Base-by-base conservation (phyloP, 306 rosid genomes). In the Ziziphus jujuba region DNA sequence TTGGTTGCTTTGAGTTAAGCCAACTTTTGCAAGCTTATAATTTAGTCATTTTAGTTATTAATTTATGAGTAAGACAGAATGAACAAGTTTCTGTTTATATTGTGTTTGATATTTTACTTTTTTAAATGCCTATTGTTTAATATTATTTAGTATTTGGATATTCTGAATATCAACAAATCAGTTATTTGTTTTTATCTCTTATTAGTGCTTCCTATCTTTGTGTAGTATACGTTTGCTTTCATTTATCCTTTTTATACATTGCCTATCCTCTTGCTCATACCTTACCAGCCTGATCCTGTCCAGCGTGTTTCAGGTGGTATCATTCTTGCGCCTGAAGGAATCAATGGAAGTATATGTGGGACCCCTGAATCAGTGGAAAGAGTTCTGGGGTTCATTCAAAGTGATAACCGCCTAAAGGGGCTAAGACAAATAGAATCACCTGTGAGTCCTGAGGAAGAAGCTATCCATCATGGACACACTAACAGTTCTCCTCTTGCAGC, bases 291-390 rank as follows among this genome's bases (percentile, higher is more conserved):
- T 86, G 92, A 90, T 84, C 67, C 77, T 82, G 69, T 80, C 80
- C 98, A 90, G 95, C 87, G 76, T 67, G 90, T 93, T 84, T 93
- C 97, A 84, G 98, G 98, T 2, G 96, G 98, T 73, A 86, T 93
- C 59, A 90, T 90, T 83, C 97, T 90, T 65, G 96, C 96, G 0
- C 83, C 87, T 22, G 96, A 90, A 84, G 98, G 97, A 69, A 86
- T 90, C 77, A 93, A 93, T 72, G 98, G 97, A 74, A 88, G 97
- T 90, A 79, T 90, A 50, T 93, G 98, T 56, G 98, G 97, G 55
- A 81, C 74, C 7, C 66, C 80, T n/a, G 89, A 86, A 66, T 78
- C 93, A 0, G 93, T 92, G 78, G 90, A 87, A 75, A 84, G 73
- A 69, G 95, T 92, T 71, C 76, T 92, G 62, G 87, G 75, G 20